Evolutionary conservation across 2,329 filamentous ascomycete species (phyloP).

Genomic region (Zelopaecilomyces penicillatus): DNA sequence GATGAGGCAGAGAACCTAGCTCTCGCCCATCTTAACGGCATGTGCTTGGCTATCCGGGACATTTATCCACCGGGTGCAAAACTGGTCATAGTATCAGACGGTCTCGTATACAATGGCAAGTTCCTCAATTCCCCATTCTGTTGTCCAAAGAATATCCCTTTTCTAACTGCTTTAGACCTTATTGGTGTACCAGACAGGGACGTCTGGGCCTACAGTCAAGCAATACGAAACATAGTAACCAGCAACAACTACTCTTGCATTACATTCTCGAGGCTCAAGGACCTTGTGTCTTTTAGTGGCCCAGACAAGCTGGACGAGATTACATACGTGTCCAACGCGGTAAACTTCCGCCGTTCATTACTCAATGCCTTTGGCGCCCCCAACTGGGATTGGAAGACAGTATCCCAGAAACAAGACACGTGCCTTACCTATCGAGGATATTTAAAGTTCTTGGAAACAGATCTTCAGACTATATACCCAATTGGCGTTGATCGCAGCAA

Average conservation of each 20-base stretch:
- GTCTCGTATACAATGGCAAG: constrained; percentile 47
- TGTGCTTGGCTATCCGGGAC: constrained; percentile 39
- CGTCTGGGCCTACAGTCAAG: constrained; percentile 44
- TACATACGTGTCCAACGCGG: constrained; percentile 41
- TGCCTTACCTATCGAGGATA: constrained; percentile 46
- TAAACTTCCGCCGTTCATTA: constrained; percentile 39
- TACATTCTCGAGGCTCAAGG: constrained; percentile 39
- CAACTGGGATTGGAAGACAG: constrained; percentile 35
- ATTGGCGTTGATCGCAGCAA: constrained; percentile 28
- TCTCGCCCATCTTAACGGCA: constrained; percentile 38
- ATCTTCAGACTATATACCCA: constrained; percentile 38
- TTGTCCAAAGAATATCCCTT: background rate
- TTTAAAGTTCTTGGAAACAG: constrained; percentile 43
- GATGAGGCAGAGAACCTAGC: constrained; percentile 49
- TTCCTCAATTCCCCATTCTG: background rate
- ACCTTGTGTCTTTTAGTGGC: constrained; percentile 35
- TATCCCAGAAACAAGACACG: constrained; percentile 37
- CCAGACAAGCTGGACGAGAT: constrained; percentile 38
- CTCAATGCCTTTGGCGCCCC: constrained; percentile 36
- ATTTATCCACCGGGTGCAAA: constrained; percentile 40
- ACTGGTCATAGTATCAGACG: constrained; percentile 46
- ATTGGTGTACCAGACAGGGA: constrained; percentile 41
- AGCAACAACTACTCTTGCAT: constrained; percentile 36
- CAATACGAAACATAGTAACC: constrained; percentile 30
- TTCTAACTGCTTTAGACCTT: constrained; percentile 29